Percentiles rank a stretch among this genome's conserved stretches.
Evolutionary conservation across 2,329 filamentous ascomycete genomes (phyloP).

Genomic region (Hirsutella rhossiliensis): DNA sequence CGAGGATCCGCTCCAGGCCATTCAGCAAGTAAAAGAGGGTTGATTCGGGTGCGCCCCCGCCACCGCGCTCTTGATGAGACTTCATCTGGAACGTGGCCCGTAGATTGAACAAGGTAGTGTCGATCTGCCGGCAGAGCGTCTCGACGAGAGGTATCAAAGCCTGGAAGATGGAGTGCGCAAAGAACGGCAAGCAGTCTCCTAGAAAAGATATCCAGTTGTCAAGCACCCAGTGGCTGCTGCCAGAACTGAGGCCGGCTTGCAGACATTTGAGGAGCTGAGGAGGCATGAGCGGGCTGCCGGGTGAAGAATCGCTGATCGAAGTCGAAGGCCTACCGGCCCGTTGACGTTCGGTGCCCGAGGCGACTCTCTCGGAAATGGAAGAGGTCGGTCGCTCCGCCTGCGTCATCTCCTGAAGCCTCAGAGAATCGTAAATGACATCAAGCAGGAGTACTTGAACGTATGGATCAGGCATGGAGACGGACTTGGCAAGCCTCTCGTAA

Average conservation of each 20-base stretch:
- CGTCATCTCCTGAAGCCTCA: conserved; percentile 49
- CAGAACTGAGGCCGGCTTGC: conserved; percentile 65
- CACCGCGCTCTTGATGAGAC: conserved; percentile 7
- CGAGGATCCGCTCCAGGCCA: conserved; percentile 81
- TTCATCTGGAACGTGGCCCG: conserved; percentile 45
- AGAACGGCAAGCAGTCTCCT: conserved; percentile 70
- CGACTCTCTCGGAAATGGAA: conserved; percentile 34
- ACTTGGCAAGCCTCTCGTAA: conserved; percentile 53
- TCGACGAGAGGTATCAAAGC: conserved; percentile 84
- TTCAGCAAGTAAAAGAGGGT: conserved; percentile 80
- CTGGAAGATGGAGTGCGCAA: conserved; percentile 76
- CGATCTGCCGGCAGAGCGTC: conserved; percentile 73
- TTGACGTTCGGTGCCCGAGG: conserved; percentile 27
- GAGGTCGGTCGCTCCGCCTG: conserved; percentile 28
- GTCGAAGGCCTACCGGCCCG: conserved; percentile 27
- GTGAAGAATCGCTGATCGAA: conserved; percentile 14
- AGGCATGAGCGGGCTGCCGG: conserved; percentile 37
- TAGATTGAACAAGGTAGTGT: conserved; percentile 57
- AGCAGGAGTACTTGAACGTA: conserved; percentile 68
- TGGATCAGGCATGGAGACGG: conserved; percentile 49
- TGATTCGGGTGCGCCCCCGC: conserved; percentile 43
- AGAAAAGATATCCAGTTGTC: conserved; percentile 90
- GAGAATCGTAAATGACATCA: conserved; percentile 61
- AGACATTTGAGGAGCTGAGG: conserved; percentile 71
- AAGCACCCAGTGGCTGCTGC: conserved; percentile 61